Conservation (phyloP, 164 flowering plant species). For the Houttuynia cordata region DNA sequence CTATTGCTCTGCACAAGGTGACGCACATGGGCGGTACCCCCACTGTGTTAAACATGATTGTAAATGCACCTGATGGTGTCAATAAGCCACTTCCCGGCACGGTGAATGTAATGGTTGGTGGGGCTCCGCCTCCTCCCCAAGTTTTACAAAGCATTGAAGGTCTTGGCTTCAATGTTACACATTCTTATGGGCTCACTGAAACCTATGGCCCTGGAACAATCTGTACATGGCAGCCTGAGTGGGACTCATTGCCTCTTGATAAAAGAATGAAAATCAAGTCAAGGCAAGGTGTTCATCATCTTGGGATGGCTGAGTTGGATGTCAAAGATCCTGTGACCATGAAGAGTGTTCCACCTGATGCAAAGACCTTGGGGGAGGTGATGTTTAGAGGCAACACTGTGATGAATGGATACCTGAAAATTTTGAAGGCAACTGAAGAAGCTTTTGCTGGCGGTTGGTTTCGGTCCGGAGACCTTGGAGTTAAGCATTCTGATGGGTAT, state of each 20-base stretch:
- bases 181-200: slow-evolving; percentile 68
- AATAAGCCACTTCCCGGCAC: slow-evolving; percentile 17
- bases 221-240: slow-evolving; percentile 32
- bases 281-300: slow-evolving; percentile 23
- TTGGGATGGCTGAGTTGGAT: slow-evolving; percentile 42
- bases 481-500: slow-evolving; percentile 36
- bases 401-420: slow-evolving; percentile 57
- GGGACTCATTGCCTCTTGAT: slow-evolving; percentile 18
- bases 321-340: slow-evolving; percentile 49
- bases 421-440: slow-evolving; percentile 28
- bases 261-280: slow-evolving; percentile 15
- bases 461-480: slow-evolving; percentile 46
- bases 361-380: slow-evolving; percentile 56
- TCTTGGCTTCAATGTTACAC: slow-evolving; percentile 38
- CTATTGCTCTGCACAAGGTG: slow-evolving; percentile 38
- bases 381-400: slow-evolving; percentile 64
- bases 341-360: slow-evolving; percentile 51
- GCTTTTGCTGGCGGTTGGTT: slow-evolving; percentile 61
- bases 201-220: slow-evolving; percentile 46
- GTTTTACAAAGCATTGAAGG: slow-evolving; percentile 24
- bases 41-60: slow-evolving; percentile 48
- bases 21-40: slow-evolving; percentile 78
- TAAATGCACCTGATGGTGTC: slow-evolving; percentile 21
- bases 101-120: slow-evolving; percentile 46
- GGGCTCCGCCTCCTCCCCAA: slow-evolving; percentile 28